Evolutionary conservation across 768 basidiomycete species (phyloP).

Genomic region (Suillus plorans): DNA sequence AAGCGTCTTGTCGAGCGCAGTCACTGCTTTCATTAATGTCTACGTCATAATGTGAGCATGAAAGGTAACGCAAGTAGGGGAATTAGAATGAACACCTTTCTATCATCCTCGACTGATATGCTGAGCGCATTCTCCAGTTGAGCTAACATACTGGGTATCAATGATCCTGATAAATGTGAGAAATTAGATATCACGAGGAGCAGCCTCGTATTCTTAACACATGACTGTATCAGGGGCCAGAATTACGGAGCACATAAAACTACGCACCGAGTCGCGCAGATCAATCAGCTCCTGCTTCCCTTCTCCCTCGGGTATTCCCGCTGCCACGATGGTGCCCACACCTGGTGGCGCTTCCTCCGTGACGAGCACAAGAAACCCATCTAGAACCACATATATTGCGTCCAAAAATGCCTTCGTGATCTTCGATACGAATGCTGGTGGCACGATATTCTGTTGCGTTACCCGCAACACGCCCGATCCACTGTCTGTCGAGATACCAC

Average conservation of each 20-base stretch:
- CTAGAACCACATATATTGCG: slow-evolving; percentile 78
- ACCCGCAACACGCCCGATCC: slow-evolving; percentile 49
- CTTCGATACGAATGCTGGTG: slow-evolving; percentile 65
- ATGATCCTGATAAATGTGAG: slow-evolving; percentile 61
- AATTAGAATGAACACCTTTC: slow-evolving; percentile 45
- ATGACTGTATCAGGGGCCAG: neutral
- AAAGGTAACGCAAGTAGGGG: neutral
- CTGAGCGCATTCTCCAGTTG: slow-evolving; percentile 80
- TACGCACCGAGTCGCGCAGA: slow-evolving; percentile 58
- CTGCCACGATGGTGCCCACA: slow-evolving; percentile 36
- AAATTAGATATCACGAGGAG: slow-evolving; percentile 91
- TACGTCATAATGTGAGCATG: slow-evolving; percentile 25
- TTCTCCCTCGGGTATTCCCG: slow-evolving; percentile 28
- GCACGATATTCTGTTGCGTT: slow-evolving; percentile 59
- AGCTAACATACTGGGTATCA: slow-evolving; percentile 77
- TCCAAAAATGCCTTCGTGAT: slow-evolving; percentile 87
- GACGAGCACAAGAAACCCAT: slow-evolving; percentile 81
- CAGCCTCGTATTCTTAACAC: slow-evolving; percentile 76
- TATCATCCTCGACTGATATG: slow-evolving; percentile 68
- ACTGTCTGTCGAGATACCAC: slow-evolving; percentile 60
- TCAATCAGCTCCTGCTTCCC: slow-evolving; percentile 60
- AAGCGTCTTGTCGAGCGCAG: slow-evolving; percentile 83
- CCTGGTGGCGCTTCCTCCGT: slow-evolving; percentile 62
- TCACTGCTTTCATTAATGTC: slow-evolving; percentile 75
- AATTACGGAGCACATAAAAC: neutral